Evolutionary conservation across 768 basidiomycete species (phyloP).

Genomic region (Termitomyces sp.): DNA sequence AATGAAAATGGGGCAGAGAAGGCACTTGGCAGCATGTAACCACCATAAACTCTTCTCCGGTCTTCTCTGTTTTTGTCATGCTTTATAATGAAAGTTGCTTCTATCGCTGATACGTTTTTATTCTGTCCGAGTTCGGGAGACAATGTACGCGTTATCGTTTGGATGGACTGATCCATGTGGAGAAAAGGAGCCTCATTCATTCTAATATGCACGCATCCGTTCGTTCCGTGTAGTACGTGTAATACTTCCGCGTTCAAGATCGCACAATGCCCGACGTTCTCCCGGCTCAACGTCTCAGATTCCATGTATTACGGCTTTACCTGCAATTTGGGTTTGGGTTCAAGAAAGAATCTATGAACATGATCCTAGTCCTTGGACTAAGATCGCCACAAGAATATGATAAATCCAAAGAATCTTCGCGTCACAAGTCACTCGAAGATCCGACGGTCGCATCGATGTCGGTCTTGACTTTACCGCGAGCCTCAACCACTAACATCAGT

Average conservation of each 20-base stretch:
- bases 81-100: conserved; percentile 14
- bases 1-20: conserved; percentile 5
- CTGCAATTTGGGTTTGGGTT: background rate
- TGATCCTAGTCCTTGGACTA: background rate
- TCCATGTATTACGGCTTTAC: background rate
- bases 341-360: background rate
- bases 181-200: background rate
- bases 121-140: background rate
- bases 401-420: background rate
- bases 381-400: background rate
- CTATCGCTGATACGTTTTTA: conserved; percentile 5
- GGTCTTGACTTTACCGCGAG: background rate
- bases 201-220: background rate
- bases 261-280: conserved; percentile 2
- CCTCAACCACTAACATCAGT: background rate
- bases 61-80: conserved; percentile 12
- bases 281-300: conserved; percentile 1
- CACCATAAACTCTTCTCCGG: conserved; percentile 8
- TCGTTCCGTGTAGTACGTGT: background rate
- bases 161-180: background rate
- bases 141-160: background rate
- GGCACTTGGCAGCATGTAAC: conserved; percentile 12
- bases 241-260: conserved; percentile 1
- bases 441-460: no score
- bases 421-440: background rate